Percentiles rank a stretch among this genome's conserved stretches.
Conservation (phyloP, 2,329 filamentous ascomycete species). For the Aureobasidium sp. region DNA sequence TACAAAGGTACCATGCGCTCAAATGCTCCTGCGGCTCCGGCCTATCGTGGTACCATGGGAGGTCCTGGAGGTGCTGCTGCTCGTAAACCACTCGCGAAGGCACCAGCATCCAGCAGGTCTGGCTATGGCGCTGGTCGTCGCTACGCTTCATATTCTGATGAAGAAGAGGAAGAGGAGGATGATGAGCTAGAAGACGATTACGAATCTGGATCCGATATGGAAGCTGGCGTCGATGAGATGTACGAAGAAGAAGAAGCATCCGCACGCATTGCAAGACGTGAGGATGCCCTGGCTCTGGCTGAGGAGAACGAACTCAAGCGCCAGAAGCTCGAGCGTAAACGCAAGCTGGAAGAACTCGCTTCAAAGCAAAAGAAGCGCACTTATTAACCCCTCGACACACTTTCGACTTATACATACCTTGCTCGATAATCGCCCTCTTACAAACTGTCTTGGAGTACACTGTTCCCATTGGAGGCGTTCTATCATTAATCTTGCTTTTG, state of each 20-base stretch:
- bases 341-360: constrained; percentile 31
- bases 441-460: constrained; percentile 4
- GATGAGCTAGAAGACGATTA: constrained; percentile 56
- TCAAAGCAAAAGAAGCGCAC: constrained; percentile 26
- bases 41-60: constrained; percentile 42
- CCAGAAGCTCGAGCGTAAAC: constrained; percentile 52
- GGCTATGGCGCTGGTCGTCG: constrained; percentile 19
- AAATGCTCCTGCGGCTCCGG: constrained; percentile 19
- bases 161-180: constrained; percentile 41
- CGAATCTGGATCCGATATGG: constrained; percentile 68
- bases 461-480: constrained; percentile 2
- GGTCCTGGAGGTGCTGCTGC: constrained; percentile 30
- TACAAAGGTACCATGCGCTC: constrained; percentile 37
- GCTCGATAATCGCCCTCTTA: neutral
- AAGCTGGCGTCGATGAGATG: constrained; percentile 66
- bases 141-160: constrained; percentile 34
- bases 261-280: constrained; percentile 54
- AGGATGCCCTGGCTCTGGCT: constrained; percentile 59
- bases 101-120: constrained; percentile 24
- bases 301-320: constrained; percentile 55
- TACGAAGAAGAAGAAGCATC: constrained; percentile 63
- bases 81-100: constrained; percentile 23
- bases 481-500: neutral
- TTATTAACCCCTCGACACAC: neutral
- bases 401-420: neutral